Evolutionary conservation across 2,329 filamentous ascomycete species (phyloP), one percentile per base, ranked within the genome.

Genomic region (Calonectria naviculata): DNA sequence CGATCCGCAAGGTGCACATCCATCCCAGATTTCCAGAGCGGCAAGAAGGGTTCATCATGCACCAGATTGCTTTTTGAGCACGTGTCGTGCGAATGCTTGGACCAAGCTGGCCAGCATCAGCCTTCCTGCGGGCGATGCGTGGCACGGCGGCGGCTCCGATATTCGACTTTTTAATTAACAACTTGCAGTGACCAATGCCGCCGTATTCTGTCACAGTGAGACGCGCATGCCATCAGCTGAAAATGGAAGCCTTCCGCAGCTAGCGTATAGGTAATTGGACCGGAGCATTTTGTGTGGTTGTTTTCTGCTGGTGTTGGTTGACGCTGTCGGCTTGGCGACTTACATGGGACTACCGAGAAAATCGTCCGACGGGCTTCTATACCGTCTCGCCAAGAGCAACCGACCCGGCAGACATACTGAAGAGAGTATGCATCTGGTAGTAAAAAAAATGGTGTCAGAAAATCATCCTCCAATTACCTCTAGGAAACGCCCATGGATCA

Each of bases 361-460:
- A 69, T 69, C 47, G 47, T 49, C 60, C 67, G 60, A 69, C 60
- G 28, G 19, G 52, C 52, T 38, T 26, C 29, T 65, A 36, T 54
- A 41, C 61, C 42, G 60, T 34, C 41, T 64, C 61, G 17, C 21
- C 66, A 34, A 28, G 28, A 34, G 34, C n/a, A 38, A 26, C 31
- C 52, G 31, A 58, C 31, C 6, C 29, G 17, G 24, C 26, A 17
- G 52, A 38, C 21, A 15, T 58, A 34, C n/a, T n/a, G 52, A 9
- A 58, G 15, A 19, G 34, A 12, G 34, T 12, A 36, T 12, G 10
- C 34, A 13, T 36, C 34, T 36, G 15, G 31, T 21, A 38, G 12
- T n/a, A 36, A 38, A 34, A 58, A 29, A 41, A 58, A 64, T 64
- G 24, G 58, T 38, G 56, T 58, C 46, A 54, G 52, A 36, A 58